A percentile compares a stretch with the other conserved stretches of the same genome.
Conservation (phyloP, 2,329 filamentous ascomycete genomes). For the Nigrospora oryzae region DNA sequence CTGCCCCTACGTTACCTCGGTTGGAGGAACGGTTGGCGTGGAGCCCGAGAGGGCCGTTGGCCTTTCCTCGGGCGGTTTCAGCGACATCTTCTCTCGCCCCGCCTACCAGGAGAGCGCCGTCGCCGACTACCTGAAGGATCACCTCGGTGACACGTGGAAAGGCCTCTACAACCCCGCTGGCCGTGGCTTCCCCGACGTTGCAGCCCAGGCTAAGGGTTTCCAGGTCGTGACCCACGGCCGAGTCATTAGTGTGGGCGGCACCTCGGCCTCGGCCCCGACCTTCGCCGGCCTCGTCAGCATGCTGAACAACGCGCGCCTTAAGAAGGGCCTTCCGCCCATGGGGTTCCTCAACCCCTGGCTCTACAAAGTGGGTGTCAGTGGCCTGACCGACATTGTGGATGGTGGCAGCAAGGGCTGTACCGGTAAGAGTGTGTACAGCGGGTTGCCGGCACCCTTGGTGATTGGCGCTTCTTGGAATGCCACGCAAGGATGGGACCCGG, state of each 20-base stretch:
- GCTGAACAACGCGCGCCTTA: constrained; percentile 54
- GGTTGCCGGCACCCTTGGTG: constrained; percentile 5
- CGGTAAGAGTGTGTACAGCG: constrained; percentile 16
- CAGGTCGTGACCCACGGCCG: constrained; percentile 18
- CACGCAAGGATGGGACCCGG: constrained; percentile 34
- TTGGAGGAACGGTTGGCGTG: constrained; percentile 45
- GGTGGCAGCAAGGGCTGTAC: constrained; percentile 25
- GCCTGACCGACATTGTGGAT: constrained; percentile 26
- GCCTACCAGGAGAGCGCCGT: constrained; percentile 36
- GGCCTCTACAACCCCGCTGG: constrained; percentile 36
- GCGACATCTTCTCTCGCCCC: constrained; percentile 34
- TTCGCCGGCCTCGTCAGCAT: constrained; percentile 55
- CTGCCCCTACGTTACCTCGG: constrained; percentile 49
- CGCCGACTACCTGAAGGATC: constrained; percentile 29
- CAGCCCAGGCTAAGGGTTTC: constrained; percentile 38
- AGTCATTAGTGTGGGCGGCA: constrained; percentile 25
- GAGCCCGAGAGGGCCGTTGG: constrained; percentile 42
- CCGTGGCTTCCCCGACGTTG: constrained; percentile 53
- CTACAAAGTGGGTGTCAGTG: constrained; percentile 24
- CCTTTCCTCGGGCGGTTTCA: constrained; percentile 45
- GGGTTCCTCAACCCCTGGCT: constrained; percentile 58
- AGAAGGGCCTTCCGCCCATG: constrained; percentile 41
- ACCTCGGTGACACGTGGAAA: constrained; percentile 25
- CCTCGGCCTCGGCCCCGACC: constrained; percentile 50
- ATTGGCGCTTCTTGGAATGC: constrained; percentile 24